Conservation (phyloP, 2,329 filamentous ascomycete species). For the Aschersonia sp. region DNA sequence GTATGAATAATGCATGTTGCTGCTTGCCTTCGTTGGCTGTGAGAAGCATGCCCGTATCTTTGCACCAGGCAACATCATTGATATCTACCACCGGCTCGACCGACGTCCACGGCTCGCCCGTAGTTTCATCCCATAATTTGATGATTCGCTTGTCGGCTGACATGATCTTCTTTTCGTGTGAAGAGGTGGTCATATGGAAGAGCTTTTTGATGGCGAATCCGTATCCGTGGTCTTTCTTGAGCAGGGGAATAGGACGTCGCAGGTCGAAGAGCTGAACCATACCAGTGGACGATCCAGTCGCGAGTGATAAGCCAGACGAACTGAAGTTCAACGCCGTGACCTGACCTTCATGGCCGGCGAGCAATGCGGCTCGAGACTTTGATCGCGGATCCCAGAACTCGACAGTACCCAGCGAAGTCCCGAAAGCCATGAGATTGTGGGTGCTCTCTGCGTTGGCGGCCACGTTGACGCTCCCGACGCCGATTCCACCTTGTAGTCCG, state of each 20-base stretch:
- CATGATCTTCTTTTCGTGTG: slow-evolving; percentile 73
- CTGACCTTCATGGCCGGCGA: slow-evolving; percentile 54
- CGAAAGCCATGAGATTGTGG: slow-evolving; percentile 84
- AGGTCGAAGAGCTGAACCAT: slow-evolving; percentile 86
- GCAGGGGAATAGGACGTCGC: slow-evolving; percentile 67
- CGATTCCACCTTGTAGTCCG: slow-evolving; percentile 74
- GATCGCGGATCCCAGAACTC: slow-evolving; percentile 93
- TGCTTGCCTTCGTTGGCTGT: slow-evolving; percentile 95
- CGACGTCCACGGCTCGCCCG: slow-evolving; percentile 83
- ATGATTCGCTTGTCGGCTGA: slow-evolving; percentile 92
- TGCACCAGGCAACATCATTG: slow-evolving; percentile 87
- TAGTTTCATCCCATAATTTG: slow-evolving; percentile 82
- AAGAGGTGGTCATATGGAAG: slow-evolving; percentile 53
- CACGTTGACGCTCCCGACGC: slow-evolving; percentile 74
- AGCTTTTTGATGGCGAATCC: slow-evolving; percentile 85
- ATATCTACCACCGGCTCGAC: slow-evolving; percentile 91
- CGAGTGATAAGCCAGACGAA: slow-evolving; percentile 68
- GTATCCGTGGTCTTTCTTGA: slow-evolving; percentile 93
- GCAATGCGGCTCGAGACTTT: slow-evolving; percentile 63
- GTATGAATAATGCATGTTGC: slow-evolving; percentile 90
- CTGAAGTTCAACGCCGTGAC: slow-evolving; percentile 83
- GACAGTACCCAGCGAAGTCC: slow-evolving; percentile 86
- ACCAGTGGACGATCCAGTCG: slow-evolving; percentile 75
- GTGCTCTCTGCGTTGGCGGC: slow-evolving; percentile 76
- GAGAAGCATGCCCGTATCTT: slow-evolving; percentile 83